Conservation (phyloP, 345 rosid species). For the Brassica nigra region DNA sequence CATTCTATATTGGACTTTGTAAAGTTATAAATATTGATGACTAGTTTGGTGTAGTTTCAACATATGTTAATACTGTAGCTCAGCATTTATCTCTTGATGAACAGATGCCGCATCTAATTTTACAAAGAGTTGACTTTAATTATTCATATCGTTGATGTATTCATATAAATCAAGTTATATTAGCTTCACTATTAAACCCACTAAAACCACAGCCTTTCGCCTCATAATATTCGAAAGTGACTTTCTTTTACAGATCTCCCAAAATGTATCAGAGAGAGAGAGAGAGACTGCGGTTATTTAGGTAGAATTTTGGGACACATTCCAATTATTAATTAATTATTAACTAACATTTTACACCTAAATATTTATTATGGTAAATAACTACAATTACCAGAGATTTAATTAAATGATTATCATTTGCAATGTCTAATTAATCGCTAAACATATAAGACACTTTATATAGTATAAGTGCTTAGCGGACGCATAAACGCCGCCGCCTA, state of each 20-base stretch:
- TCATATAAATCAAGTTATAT: not conserved
- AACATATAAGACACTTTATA: too few species aligned
- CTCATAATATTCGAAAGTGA: not conserved
- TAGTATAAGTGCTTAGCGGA: too few species aligned
- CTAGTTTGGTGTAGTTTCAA: not conserved
- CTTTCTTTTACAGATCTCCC: not conserved
- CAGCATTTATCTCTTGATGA: not conserved
- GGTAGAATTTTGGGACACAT: not conserved
- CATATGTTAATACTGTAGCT: not conserved
- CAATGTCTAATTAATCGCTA: too few species aligned
- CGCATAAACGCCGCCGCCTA: too few species aligned
- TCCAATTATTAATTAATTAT: too few species aligned
- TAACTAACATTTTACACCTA: not conserved
- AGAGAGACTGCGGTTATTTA: not conserved
- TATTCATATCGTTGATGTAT: not conserved
- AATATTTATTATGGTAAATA: not conserved
- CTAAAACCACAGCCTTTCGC: not conserved
- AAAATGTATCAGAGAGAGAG: not conserved
- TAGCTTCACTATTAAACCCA: not conserved
- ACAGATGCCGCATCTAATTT: not conserved
- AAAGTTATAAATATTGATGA: not conserved
- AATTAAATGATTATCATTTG: too few species aligned
- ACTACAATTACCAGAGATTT: not conserved
- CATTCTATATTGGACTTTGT: not conserved
- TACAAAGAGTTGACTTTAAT: constrained; percentile 8